These are phyloP conservation scores for Sugiyamaella grinbergsii DNA, from an alignment of 1,139 yeast species.

Conservation along the genomic window DNA sequence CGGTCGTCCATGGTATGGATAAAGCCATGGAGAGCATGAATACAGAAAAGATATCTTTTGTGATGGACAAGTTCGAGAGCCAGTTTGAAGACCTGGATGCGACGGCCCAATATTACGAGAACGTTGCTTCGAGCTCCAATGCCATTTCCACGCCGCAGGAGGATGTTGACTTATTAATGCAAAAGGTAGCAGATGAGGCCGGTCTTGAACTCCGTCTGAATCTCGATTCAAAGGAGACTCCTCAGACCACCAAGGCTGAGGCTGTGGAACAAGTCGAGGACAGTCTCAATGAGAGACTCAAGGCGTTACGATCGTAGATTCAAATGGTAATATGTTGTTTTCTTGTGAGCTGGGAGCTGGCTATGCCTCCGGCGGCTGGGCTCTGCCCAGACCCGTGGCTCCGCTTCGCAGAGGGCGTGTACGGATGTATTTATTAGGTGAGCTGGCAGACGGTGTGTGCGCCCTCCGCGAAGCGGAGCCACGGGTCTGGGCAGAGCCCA, in stretches of 20 bases:
- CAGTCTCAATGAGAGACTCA: slow-evolving; percentile 77
- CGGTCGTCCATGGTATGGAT: slow-evolving; percentile 94
- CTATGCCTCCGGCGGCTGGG: slow-evolving; percentile 7
- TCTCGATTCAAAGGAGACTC: slow-evolving; percentile 50
- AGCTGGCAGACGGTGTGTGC: too few species aligned
- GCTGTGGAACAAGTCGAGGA: slow-evolving; percentile 82
- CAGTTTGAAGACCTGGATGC: slow-evolving; percentile 98
- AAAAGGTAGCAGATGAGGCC: slow-evolving; percentile 95
- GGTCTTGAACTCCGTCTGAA: slow-evolving; percentile 92
- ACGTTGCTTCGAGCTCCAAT: slow-evolving; percentile 83
- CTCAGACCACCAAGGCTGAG: slow-evolving; percentile 43
- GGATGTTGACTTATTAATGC: slow-evolving; percentile 89
- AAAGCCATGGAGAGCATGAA: slow-evolving; percentile 95
- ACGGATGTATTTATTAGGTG: too few species aligned
- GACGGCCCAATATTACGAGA: slow-evolving; percentile 87
- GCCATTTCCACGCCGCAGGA: slow-evolving; percentile 93
- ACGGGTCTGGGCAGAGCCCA: slow-evolving; percentile 10
- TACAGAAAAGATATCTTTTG: slow-evolving; percentile 80
- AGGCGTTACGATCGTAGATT: slow-evolving; percentile 63
- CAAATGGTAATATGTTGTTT: neutral
- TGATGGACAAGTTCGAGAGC: slow-evolving; percentile 95
- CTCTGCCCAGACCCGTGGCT: slow-evolving; percentile 4
- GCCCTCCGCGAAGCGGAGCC: too few species aligned
- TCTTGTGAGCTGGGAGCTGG: neutral
- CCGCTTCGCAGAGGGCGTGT: too few species aligned